A percentile compares a stretch with the other conserved stretches of the same genome.
phyloP scores from a whole-genome alignment of 2,329 filamentous ascomycete genomes.

The Colletotrichum graminicola region DNA sequence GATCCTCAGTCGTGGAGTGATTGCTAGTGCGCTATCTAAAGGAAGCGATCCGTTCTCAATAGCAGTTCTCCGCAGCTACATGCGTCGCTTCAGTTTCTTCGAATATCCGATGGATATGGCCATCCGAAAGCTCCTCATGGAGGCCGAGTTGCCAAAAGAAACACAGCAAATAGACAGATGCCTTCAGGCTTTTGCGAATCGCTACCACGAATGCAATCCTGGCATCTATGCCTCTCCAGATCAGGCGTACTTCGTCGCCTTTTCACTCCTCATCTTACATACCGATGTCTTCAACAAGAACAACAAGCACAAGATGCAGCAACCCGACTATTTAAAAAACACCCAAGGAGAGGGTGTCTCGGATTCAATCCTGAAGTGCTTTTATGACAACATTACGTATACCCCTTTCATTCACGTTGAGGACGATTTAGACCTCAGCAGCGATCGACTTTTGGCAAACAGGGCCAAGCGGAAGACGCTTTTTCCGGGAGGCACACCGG shows the following conservation, averaged over 20 bases:
- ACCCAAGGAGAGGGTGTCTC: conserved; percentile 92
- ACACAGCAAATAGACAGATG: conserved; percentile 98
- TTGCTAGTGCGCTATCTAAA: conserved; percentile 88
- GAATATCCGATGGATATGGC: conserved; percentile 99
- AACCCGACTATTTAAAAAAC: conserved; percentile 94
- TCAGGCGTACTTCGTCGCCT: conserved; percentile 98
- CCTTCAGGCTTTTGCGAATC: conserved; percentile 92
- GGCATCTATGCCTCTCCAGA: conserved; percentile 92
- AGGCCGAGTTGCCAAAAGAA: conserved; percentile 94
- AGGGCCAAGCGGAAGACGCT: conserved; percentile 79
- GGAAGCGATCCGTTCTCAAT: conserved; percentile 86
- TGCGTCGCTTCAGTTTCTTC: conserved; percentile 95
- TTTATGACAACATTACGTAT: conserved; percentile 98
- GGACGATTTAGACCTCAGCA: conserved; percentile 85
- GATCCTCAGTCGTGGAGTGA: conserved; percentile 81
- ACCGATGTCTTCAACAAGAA: conserved; percentile 99
- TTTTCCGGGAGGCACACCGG: conserved; percentile 73
- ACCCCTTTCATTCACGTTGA: conserved; percentile 99
- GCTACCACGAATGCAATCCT: conserved; percentile 98
- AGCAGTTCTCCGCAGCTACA: conserved; percentile 90
- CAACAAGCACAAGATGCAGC: conserved; percentile 99
- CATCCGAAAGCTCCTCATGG: conserved; percentile 94
- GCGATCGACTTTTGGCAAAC: conserved; percentile 77
- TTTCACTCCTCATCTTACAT: conserved; percentile 94
- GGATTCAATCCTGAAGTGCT: conserved; percentile 92